Base-by-base conservation (phyloP, 768 basidiomycete genomes). In the Russula ochroleuca region DNA sequence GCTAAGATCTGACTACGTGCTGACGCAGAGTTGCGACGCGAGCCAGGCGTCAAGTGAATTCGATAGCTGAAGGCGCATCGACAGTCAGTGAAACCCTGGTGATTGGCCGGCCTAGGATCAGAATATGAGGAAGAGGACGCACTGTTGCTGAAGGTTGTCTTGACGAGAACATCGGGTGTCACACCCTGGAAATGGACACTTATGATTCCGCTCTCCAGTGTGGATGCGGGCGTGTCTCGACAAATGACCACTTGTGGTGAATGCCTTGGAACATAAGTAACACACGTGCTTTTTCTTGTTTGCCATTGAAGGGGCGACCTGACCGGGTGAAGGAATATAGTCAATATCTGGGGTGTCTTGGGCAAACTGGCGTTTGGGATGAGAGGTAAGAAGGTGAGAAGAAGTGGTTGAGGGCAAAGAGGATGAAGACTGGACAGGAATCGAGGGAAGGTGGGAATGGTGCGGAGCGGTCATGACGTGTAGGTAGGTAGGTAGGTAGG, bases 161-260 rank as follows among this genome's bases (percentile, higher is more conserved):
- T 94, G 92, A 38, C 93, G 79, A 13, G 90, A 92, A 68, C 94
- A 95, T 19, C 90, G 81, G 1, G 92, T 94, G 69, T 94, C 90
- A 73, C 93, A 96, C 25, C 92, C 93, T n/a, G 94, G 93, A 77
- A 92, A 95, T 38, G 94, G 93, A 71, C 93, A 96, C 64, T 86
- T 90, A 78, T 94, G 91, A 75, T 94, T 94, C 66, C 91, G 82
- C 70, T 94, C 93, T 45, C 93, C 93, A 17, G 93, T 95, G 76
- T 95, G 93, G 14, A 94, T 88, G 60, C 92, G 80, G n/a, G 88
- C 81, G 72, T 95, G 93, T 52, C 93, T 83, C 0, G 92, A 89
- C 21, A 95, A 81, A 73, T 95, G 93, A 19, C 93, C 94, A 64
- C 87, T 88, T 28, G 93, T 95, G 59, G 91, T 92, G 75, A 95